Evolutionary conservation across 2,329 filamentous ascomycete species (phyloP).

Genomic region (Aspergillus sclerotialis): DNA sequence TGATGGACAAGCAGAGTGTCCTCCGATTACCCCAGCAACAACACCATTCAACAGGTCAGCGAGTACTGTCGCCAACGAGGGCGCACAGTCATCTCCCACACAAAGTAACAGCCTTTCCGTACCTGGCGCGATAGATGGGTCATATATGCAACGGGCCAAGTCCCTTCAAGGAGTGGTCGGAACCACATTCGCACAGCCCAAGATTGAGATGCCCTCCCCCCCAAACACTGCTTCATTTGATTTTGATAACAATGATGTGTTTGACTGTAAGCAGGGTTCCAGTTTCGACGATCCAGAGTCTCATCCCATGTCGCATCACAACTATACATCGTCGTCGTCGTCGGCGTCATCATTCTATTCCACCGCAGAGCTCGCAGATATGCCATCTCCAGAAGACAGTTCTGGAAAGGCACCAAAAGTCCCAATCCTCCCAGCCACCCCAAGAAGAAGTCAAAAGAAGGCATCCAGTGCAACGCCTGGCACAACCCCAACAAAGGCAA

Average conservation of each 20-base stretch:
- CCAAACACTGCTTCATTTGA: constrained; percentile 47
- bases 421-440: constrained; percentile 22
- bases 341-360: constrained; percentile 46
- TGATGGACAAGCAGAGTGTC: constrained; percentile 45
- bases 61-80: constrained; percentile 30
- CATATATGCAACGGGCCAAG: constrained; percentile 39
- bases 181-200: constrained; percentile 27
- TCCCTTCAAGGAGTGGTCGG: constrained; percentile 40
- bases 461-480: constrained; percentile 13
- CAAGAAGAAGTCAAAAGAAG: constrained; percentile 14
- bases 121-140: constrained; percentile 25
- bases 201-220: constrained; percentile 48
- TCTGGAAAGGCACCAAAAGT: constrained; percentile 20
- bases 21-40: constrained; percentile 61
- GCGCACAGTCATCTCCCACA: constrained; percentile 32
- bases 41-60: constrained; percentile 47
- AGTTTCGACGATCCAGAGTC: constrained; percentile 21
- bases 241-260: constrained; percentile 43
- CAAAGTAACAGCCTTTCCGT: constrained; percentile 29
- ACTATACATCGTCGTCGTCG: constrained; percentile 29
- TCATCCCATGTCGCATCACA: constrained; percentile 32
- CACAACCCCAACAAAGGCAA: constrained; percentile 25
- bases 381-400: constrained; percentile 21
- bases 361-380: constrained; percentile 47
- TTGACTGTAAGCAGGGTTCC: constrained; percentile 45